phyloP scores from a whole-genome alignment of 176 grass and related monocot species.

The barley (Hordeum vulgare) region DNA sequence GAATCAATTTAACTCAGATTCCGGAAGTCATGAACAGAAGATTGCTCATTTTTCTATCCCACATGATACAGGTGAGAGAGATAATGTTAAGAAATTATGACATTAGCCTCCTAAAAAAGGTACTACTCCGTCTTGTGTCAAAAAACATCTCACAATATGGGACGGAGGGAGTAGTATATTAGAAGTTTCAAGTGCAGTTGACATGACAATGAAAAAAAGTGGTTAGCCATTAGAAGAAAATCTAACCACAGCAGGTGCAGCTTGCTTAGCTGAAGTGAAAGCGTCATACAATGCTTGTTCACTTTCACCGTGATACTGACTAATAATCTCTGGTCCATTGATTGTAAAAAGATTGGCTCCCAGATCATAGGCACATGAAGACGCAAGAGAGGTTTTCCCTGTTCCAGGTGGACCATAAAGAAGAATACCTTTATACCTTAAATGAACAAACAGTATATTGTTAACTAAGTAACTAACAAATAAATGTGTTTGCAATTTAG shows the following conservation, averaged over 20 bases:
- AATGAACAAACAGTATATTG: slow-evolving; percentile 18
- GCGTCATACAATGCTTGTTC: slow-evolving; percentile 69
- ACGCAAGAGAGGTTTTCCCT: slow-evolving; percentile 89
- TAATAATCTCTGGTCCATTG: slow-evolving; percentile 87
- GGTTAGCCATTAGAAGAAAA: slow-evolving; percentile 21
- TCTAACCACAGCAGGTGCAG: slow-evolving; percentile 79
- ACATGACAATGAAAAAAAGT: background rate
- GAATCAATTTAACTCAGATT: background rate
- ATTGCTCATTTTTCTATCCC: background rate
- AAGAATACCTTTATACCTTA: slow-evolving; percentile 91
- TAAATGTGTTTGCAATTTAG: background rate
- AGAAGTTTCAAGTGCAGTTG: background rate
- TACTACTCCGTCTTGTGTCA: too few species aligned
- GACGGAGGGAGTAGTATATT: background rate
- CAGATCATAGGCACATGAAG: slow-evolving; percentile 56
- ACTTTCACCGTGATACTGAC: slow-evolving; percentile 85
- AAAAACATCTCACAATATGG: too few species aligned
- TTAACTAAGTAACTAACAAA: slow-evolving; percentile 4
- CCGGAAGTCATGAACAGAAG: background rate
- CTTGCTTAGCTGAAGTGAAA: slow-evolving; percentile 69
- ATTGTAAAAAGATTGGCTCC: slow-evolving; percentile 63
- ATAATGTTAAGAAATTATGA: background rate
- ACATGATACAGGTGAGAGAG: background rate
- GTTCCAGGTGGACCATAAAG: slow-evolving; percentile 93
- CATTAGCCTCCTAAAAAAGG: background rate